Evolutionary conservation across 2,329 filamentous ascomycete species (phyloP), one percentile per base, ranked within the genome.

Genomic region (Zymoseptoria ardabiliae): DNA sequence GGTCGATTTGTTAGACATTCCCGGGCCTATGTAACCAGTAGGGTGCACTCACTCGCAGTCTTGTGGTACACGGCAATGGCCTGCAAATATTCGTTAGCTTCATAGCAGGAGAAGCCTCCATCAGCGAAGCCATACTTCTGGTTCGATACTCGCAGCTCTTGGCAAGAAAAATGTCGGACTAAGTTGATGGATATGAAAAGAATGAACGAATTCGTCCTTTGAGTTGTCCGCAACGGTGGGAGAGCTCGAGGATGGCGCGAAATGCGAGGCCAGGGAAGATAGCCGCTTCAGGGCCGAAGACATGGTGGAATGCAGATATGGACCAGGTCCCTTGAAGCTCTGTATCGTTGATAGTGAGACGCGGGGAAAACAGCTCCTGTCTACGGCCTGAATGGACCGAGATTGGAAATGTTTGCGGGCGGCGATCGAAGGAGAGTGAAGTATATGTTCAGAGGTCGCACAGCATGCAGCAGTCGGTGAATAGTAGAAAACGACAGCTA

Each of bases 161-260:
- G 90, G 89, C 19, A 96, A 78, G 73, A 97, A 97, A 74, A 86
- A 87, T 1, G 92, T 96, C 0, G 93, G 93, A 1, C 90, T 92
- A 23, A 97, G 83, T n/a, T 87, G 85, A 74, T 93, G 89, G 68
- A 89, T 82, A 73, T 91, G 85, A 69, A 78, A 78, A 58, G 69
- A 74, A 64, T 78, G 79, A 61, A 73, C 69, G 64, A 61, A 65
- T 49, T 64, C 65, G n/a, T 68, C 66, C 21, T 57, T 53, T 54
- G 58, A 64, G 45, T 63, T 64, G 49, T 66, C 64, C 56, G 64
- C 62, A 55, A 57, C 61, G 28, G 63, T 67, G 45, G 68, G 64
- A 49, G 68, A 68, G 54, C 69, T 66, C 50, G 74, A 68, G 11
- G 71, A 70, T 35, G 75, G 70, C 23, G 69, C 58, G 59, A 78